Evolutionary conservation across 1,139 yeast species (phyloP).

Genomic region (Debaryomyces singareniensis): DNA sequence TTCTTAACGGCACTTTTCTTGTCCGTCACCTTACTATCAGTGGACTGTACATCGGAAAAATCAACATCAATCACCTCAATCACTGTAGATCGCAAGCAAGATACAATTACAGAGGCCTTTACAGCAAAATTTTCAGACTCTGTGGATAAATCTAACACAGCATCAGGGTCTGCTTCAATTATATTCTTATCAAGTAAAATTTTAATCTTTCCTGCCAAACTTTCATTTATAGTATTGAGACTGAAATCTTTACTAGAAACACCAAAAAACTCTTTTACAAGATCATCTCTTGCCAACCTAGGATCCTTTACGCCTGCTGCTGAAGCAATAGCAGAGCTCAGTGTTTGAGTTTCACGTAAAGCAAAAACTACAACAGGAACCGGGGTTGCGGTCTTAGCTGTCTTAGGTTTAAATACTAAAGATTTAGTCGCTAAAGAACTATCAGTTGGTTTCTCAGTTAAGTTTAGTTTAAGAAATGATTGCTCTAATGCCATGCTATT

Average conservation of each 20-base stretch:
- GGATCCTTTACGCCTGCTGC: constrained; percentile 78
- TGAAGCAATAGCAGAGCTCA: constrained; percentile 57
- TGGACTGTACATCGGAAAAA: constrained; percentile 39
- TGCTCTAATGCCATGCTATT: constrained; percentile 50
- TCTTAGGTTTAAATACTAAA: constrained; percentile 85
- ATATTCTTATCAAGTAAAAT: constrained; percentile 60
- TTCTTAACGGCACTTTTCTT: constrained; percentile 20
- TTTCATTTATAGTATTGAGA: constrained; percentile 49
- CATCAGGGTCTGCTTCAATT: constrained; percentile 26
- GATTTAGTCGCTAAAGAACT: constrained; percentile 55
- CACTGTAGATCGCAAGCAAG: constrained; percentile 51
- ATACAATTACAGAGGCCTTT: constrained; percentile 45
- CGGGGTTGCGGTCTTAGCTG: constrained; percentile 77
- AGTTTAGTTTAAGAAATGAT: constrained; percentile 52
- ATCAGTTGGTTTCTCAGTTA: constrained; percentile 39
- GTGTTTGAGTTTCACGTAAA: constrained; percentile 62
- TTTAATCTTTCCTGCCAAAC: constrained; percentile 58
- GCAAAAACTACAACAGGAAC: constrained; percentile 82
- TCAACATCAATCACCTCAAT: constrained; percentile 54
- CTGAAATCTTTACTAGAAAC: constrained; percentile 62
- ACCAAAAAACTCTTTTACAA: constrained; percentile 61
- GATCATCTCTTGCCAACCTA: constrained; percentile 78
- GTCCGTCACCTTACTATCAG: constrained; percentile 21
- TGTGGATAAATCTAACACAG: constrained; percentile 53
- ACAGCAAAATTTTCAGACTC: constrained; percentile 53